Base-by-base conservation (phyloP, 495 filamentous ascomycete species). In the Sordaria brevicollis region DNA sequence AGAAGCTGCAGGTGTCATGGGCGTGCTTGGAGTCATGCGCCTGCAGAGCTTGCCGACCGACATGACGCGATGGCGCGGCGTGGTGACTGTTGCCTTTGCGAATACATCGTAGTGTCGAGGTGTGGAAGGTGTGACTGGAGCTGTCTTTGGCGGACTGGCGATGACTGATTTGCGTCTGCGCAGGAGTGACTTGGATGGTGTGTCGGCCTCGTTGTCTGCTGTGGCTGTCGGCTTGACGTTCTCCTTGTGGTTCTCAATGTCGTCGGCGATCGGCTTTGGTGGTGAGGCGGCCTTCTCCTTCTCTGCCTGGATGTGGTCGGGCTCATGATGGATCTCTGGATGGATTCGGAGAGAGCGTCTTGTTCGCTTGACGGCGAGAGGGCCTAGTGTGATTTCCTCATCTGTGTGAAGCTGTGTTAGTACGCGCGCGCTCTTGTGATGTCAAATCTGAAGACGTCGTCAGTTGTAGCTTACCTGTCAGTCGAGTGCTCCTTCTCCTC, bases 61-160 rank as follows among this genome's bases (percentile, higher is more conserved):
- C 83, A 83, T 83, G 72, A 85, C 81, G 67, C 80, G 78, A 67
- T 84, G 82, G 35, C 82, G 80, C 13, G 83, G 83, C 1, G 83
- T 85, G 57, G 80, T 78, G 36, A 79, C 77, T 31, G 49, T 13
- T 49, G 79, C 75, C 74, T 80, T 75, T 69, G 81, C 78, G 78
- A 84, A 77, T 57, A 78, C 83, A 85, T 86, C 80, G 75, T 84
- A 79, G 71, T 83, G 81, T n/a, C 87, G 86, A 62, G 86, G 86
- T 5, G 87, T 89, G 4, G 87, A 85, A 21, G 93, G 91, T 4
- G 92, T 94, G 57, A 89, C 78, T 2, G 87, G 85, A 68, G 71
- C 74, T 10, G 73, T 21, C 19, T 39, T 70, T 10, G 62, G 49
- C 2, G 49, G 25, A 4, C 49, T 62, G 25, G 25, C 49, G 25